Conservation (phyloP, 1,284 basidiomycete species). For the Moesziomyces sp. region DNA sequence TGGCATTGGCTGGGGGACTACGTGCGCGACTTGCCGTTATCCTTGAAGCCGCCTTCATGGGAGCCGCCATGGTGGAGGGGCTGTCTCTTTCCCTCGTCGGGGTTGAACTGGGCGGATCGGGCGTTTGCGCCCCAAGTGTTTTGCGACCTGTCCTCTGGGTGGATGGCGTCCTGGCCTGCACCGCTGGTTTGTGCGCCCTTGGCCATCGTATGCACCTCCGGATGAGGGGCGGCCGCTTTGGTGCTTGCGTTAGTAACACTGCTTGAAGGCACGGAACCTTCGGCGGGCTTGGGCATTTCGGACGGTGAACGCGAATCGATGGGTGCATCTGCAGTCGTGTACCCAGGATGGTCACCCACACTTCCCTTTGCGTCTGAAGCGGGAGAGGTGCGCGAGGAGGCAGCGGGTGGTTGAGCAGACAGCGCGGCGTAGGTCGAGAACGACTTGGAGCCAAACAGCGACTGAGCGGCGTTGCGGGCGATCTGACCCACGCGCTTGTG, state of each 20-base stretch:
- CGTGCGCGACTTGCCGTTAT: slow-evolving; percentile 30
- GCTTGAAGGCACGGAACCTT: slow-evolving; percentile 17
- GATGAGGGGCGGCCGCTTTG: slow-evolving; percentile 29
- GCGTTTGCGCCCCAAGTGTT: slow-evolving; percentile 50
- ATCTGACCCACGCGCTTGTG: slow-evolving; percentile 23
- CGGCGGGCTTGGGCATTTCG: slow-evolving; percentile 35
- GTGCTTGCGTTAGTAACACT: slow-evolving; percentile 33
- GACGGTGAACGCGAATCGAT: slow-evolving; percentile 40
- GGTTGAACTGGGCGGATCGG: slow-evolving; percentile 50
- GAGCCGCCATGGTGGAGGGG: slow-evolving; percentile 51
- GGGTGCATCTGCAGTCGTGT: slow-evolving; percentile 49
- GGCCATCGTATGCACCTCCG: slow-evolving; percentile 47
- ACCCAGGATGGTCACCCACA: slow-evolving; percentile 37
- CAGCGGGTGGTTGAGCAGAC: slow-evolving; percentile 19
- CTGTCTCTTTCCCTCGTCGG: slow-evolving; percentile 44
- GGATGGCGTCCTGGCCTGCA: slow-evolving; percentile 42
- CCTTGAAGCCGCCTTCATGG: slow-evolving; percentile 52
- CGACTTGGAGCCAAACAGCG: slow-evolving; percentile 24
- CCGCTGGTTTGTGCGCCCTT: slow-evolving; percentile 36
- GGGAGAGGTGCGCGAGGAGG: slow-evolving; percentile 12
- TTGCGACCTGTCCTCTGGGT: slow-evolving; percentile 42
- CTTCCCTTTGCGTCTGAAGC: slow-evolving; percentile 26
- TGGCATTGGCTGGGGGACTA: not conserved
- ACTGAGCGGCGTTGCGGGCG: slow-evolving; percentile 30
- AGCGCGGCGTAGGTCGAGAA: slow-evolving; percentile 26